phyloP scores from a whole-genome alignment of 257 asterid species.

The Orobanche coerulescens region DNA sequence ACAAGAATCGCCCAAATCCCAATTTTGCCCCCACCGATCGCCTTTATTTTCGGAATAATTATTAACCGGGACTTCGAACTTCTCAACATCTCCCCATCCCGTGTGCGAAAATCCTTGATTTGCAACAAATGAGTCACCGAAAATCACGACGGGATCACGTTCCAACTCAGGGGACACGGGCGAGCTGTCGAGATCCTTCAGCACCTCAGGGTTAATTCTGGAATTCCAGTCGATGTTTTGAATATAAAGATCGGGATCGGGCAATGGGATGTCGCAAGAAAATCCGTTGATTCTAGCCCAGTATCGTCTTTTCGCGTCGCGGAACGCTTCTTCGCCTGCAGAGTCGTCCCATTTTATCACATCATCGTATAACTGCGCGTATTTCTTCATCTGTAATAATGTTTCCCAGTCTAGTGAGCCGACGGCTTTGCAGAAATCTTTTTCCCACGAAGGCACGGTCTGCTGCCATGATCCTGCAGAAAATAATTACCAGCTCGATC shows the following conservation, averaged over 20 bases:
- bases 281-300: slow-evolving; percentile 43
- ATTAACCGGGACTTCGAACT: background rate
- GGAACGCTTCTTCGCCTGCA: slow-evolving; percentile 59
- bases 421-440: slow-evolving; percentile 48
- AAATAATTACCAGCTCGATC: background rate
- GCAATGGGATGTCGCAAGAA: slow-evolving; percentile 38
- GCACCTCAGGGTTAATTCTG: slow-evolving; percentile 22
- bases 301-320: slow-evolving; percentile 47
- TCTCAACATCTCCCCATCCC: slow-evolving; percentile 58
- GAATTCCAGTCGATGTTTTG: slow-evolving; percentile 56
- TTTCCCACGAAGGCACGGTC: slow-evolving; percentile 57
- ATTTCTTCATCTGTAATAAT: slow-evolving; percentile 34
- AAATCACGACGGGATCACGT: slow-evolving; percentile 31
- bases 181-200: slow-evolving; percentile 29
- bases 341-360: slow-evolving; percentile 64
- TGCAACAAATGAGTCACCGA: slow-evolving; percentile 29
- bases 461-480: slow-evolving; percentile 43
- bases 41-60: background rate
- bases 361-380: slow-evolving; percentile 31
- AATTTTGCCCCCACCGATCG: background rate
- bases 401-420: slow-evolving; percentile 53
- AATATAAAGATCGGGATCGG: slow-evolving; percentile 50
- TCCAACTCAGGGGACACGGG: slow-evolving; percentile 1
- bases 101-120: slow-evolving; percentile 22
- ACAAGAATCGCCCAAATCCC: slow-evolving; percentile 5